Evolutionary conservation across 345 rosid species (phyloP).

Genomic region (Sonneratia alba): DNA sequence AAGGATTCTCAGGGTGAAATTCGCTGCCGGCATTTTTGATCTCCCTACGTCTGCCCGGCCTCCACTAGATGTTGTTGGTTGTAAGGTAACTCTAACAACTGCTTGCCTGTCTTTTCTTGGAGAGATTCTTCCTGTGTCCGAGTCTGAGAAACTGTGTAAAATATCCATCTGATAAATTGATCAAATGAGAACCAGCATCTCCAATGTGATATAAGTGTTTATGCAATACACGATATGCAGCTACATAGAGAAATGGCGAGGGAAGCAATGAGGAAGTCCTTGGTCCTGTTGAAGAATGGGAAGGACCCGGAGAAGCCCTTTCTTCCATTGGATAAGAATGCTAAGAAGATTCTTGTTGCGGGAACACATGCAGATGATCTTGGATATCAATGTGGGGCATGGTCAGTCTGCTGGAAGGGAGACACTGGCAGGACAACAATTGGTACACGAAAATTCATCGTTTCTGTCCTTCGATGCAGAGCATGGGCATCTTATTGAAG

Average conservation of each 20-base stretch:
- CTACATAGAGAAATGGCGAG: conserved; percentile 70
- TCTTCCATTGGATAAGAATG: conserved; percentile 62
- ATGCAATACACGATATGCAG: conserved; percentile 14
- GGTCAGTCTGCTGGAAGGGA: conserved; percentile 85
- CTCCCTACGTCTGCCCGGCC: conserved; percentile 14
- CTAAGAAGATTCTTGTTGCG: conserved; percentile 52
- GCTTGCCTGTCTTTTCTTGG: background rate
- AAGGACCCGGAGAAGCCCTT: conserved; percentile 26
- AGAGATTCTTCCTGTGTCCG: too few species aligned
- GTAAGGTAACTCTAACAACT: background rate
- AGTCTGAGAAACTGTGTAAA: too few species aligned
- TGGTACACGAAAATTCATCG: background rate
- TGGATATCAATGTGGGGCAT: conserved; percentile 82
- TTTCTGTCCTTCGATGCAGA: background rate
- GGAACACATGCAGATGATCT: conserved; percentile 71
- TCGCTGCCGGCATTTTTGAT: conserved; percentile 32
- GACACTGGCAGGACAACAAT: conserved; percentile 27
- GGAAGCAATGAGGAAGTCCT: conserved; percentile 77
- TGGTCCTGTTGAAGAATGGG: conserved; percentile 65
- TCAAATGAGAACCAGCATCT: background rate
- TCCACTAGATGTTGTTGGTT: background rate
- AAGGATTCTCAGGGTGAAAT: conserved; percentile 70
- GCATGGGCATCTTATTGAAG: too few species aligned
- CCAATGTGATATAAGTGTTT: background rate
- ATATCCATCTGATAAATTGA: background rate